Percentiles rank a stretch among this genome's conserved stretches.
Evolutionary conservation across 768 basidiomycete species (phyloP).

Genomic region (Tricholoma matsutake): DNA sequence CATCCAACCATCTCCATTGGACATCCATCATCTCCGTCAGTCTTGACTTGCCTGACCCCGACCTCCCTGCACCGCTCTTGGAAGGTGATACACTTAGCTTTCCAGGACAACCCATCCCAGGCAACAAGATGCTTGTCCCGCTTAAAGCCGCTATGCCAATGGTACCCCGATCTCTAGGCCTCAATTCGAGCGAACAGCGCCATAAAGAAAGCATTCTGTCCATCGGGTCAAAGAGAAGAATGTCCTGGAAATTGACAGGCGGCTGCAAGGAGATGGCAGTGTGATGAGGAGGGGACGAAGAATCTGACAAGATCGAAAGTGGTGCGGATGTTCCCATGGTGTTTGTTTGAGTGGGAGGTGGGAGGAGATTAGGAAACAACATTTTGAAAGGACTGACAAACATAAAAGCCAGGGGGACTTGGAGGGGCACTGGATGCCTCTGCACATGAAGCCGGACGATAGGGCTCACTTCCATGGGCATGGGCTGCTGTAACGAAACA

Average conservation of each 20-base stretch:
- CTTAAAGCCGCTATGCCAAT: conserved; percentile 20
- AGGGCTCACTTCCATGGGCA: conserved; percentile 53
- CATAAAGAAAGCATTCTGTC: conserved; percentile 31
- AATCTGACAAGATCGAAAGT: conserved; percentile 22
- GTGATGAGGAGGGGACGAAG: conserved; percentile 17
- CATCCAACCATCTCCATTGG: conserved; percentile 26
- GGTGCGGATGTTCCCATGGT: conserved; percentile 10
- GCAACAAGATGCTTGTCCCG: conserved; percentile 62
- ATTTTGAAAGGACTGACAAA: conserved; percentile 38
- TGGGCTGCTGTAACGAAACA: conserved; percentile 40
- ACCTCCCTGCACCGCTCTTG: conserved; percentile 9
- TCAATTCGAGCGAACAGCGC: not conserved
- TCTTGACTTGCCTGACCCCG: not conserved
- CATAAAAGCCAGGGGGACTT: conserved; percentile 51
- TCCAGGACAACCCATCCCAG: conserved; percentile 45
- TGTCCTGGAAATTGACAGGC: conserved; percentile 55
- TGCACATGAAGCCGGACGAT: conserved; percentile 49
- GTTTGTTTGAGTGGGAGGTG: conserved; percentile 25
- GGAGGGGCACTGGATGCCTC: conserved; percentile 24
- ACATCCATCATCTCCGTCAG: conserved; percentile 10
- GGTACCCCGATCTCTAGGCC: too few relatives aligned
- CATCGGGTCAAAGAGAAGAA: conserved; percentile 64
- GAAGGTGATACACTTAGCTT: conserved; percentile 34
- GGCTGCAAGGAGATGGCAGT: conserved; percentile 18
- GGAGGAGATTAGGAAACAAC: conserved; percentile 26